A percentile compares a stretch with the other conserved stretches of the same genome.
These are phyloP conservation scores for Corylus americana DNA, from an alignment of 306 rosid species.

Conservation along the genomic window DNA sequence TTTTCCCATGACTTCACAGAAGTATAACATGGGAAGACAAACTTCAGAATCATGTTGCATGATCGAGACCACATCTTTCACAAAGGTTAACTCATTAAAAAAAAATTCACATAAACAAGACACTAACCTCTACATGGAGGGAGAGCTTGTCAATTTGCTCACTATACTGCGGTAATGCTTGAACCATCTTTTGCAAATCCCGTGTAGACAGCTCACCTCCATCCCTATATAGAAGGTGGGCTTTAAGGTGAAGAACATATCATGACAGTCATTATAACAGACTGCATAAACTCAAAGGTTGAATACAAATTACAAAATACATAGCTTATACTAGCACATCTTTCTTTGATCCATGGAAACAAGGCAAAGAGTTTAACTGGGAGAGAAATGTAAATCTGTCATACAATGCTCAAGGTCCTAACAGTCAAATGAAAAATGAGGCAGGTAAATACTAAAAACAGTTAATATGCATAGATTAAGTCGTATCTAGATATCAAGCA, in stretches of 20 bases:
- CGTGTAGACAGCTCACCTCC: slow-evolving; percentile 79
- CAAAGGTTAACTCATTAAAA: background rate
- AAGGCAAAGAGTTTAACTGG: slow-evolving; percentile 21
- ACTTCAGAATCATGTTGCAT: background rate
- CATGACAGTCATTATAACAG: slow-evolving; percentile 15
- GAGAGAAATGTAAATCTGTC: slow-evolving; percentile 6
- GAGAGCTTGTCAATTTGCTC: slow-evolving; percentile 97
- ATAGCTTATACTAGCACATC: slow-evolving; percentile 19
- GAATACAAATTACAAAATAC: background rate
- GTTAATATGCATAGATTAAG: background rate
- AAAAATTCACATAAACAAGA: slow-evolving; percentile 19
- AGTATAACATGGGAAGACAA: background rate
- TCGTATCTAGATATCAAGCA: background rate
- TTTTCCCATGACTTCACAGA: background rate
- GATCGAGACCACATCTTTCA: background rate
- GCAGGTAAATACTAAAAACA: slow-evolving; percentile 4
- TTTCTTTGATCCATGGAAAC: slow-evolving; percentile 17
- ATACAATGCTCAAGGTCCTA: slow-evolving; percentile 6
- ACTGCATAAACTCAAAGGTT: background rate
- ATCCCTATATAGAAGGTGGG: slow-evolving; percentile 47
- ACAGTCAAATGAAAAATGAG: background rate
- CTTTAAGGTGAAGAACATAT: slow-evolving; percentile 25
- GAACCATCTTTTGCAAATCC: slow-evolving; percentile 95
- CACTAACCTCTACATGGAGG: slow-evolving; percentile 91
- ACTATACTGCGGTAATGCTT: slow-evolving; percentile 97